Evolutionary conservation across 78 protist species (phyloP), one percentile per base, ranked within the genome.

Genomic region (Dictyostelium capitatum): DNA sequence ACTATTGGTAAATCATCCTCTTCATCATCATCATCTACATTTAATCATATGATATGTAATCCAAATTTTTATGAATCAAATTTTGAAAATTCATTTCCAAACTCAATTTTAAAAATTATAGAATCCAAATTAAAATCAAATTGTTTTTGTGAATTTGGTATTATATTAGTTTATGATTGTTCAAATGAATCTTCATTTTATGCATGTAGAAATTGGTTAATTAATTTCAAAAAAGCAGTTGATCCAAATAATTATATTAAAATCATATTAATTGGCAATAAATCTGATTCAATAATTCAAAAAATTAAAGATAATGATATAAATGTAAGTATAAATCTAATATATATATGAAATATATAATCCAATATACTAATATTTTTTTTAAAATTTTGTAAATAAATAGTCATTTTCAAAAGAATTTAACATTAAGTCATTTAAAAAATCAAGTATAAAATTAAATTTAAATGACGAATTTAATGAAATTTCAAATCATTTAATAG

Each of bases 31-130:
- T 37, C 43, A 37, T 37, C 43, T 37, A 37, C 43, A 37, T 37
- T 2, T 37, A 37, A 37, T 37, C 43, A 37, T 37, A 37, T 37
- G 43, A n/a, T n/a, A n/a, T 37, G 43, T 2, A 37, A 51, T 17
- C 75, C 75, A 67, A 67, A 67, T 67, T 67, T 67, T 32, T 67
- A 32, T 67, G 75, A 67, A 67, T 25, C 75, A 67, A 67, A 32
- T 67, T 67, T 67, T 17, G 75, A 67, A 32, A 32, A 11, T 6
- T 17, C 75, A 14, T 12, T 67, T 1, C 75, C 75, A 32, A 11
- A 15, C 14, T 43, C 25, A 67, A 32, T 67, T 15, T 67, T 67
- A 67, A 67, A 32, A 28, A 32, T 32, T 4, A 67, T 67, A 14
- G 75, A 67, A 67, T 32, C 41, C 15, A 67, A 67, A 67, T 15